Evolutionary conservation across 2,329 filamentous ascomycete genomes (phyloP), one percentile per base, ranked within the genome.

Genomic region (Botrytis fabae): DNA sequence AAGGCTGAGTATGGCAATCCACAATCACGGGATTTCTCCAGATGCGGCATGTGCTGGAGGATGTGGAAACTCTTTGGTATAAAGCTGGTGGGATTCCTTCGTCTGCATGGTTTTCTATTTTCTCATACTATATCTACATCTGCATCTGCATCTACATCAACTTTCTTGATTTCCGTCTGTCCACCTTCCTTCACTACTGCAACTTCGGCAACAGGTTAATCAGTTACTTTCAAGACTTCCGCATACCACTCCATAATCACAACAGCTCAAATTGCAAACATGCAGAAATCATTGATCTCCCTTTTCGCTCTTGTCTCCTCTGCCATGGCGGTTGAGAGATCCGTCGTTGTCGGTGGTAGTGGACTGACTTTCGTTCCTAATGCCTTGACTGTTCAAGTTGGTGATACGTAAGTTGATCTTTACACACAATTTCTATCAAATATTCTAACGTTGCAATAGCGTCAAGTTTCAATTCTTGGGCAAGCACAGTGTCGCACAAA

Each of bases 401-500:
- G 93, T 75, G 85, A 87, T 60, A 22, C 22, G 70, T 72, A 51
- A 1, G 70, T 72, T 32, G 1, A 35, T 77, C 86, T 89, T 6
- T 4, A 9, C 83, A 85, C 92, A 18, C 88, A 90, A 82, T 91
- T 90, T 85, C 87, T 90, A 81, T 91, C 90, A 84, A 83, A 85
- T 75, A 85, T 84, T 20, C 70, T 69, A 32, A 69, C 12, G 9
- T 14, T 10, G 5, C 10, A n/a, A 38, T 22, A 72, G 70, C 40
- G 54, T 72, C 32, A 22, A 40, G 2, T 72, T 72, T 9, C 18
- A 51, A 14, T 72, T 72, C 54, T 42, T 16, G 18, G 86, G 86
- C 77, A 95, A 94, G 85, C 93, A 95, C 86, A 94, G 92, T 70
- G 89, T 94, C 73, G 92, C 90, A n/a, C 91, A 94, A 84, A 93